These are phyloP conservation scores for Mycena latifolia DNA, from an alignment of 768 basidiomycete genomes.

Conservation along the genomic window DNA sequence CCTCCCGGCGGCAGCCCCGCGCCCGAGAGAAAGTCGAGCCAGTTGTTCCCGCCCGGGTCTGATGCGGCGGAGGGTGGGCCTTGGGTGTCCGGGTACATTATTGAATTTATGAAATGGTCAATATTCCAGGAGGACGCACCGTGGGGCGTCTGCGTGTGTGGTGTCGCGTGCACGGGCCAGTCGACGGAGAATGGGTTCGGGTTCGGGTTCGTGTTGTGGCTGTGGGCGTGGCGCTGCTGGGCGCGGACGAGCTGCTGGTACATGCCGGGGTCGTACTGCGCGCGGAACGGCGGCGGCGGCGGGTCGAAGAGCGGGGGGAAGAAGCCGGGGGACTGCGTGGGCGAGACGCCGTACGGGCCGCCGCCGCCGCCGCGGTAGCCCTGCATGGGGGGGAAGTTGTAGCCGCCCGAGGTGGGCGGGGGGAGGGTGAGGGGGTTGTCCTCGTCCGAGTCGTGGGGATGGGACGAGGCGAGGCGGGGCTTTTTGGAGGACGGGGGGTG, in stretches of 20 bases:
- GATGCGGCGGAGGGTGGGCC: not conserved
- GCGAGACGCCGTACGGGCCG: slow-evolving; percentile 17
- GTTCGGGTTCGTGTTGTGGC: not conserved
- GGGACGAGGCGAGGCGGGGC: slow-evolving; percentile 19
- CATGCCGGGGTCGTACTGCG: slow-evolving; percentile 28
- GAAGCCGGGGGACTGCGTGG: not conserved
- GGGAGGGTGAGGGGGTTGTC: slow-evolving; percentile 21
- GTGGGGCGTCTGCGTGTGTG: not conserved
- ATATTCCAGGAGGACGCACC: slow-evolving; percentile 39
- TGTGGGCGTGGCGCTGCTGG: slow-evolving; percentile 6
- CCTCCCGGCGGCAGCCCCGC: slow-evolving; percentile 1
- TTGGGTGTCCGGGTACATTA: slow-evolving; percentile 25
- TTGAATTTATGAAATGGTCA: slow-evolving; percentile 37
- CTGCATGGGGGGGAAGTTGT: slow-evolving; percentile 28
- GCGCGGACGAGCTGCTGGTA: slow-evolving; percentile 29
- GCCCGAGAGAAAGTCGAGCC: slow-evolving; percentile 31
- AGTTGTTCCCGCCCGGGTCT: slow-evolving; percentile 10
- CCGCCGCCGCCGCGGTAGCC: slow-evolving; percentile 22
- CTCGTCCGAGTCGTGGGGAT: slow-evolving; percentile 20
- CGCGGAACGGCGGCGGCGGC: slow-evolving; percentile 21
- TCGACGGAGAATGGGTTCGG: slow-evolving; percentile 28
- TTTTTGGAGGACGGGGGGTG: slow-evolving; percentile 28
- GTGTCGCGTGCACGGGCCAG: slow-evolving; percentile 31
- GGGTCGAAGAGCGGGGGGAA: slow-evolving; percentile 27
- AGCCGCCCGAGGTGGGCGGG: slow-evolving; percentile 6